phyloP scores from a whole-genome alignment of 2,329 filamentous ascomycete genomes.

The Colletotrichum orchidophilum region DNA sequence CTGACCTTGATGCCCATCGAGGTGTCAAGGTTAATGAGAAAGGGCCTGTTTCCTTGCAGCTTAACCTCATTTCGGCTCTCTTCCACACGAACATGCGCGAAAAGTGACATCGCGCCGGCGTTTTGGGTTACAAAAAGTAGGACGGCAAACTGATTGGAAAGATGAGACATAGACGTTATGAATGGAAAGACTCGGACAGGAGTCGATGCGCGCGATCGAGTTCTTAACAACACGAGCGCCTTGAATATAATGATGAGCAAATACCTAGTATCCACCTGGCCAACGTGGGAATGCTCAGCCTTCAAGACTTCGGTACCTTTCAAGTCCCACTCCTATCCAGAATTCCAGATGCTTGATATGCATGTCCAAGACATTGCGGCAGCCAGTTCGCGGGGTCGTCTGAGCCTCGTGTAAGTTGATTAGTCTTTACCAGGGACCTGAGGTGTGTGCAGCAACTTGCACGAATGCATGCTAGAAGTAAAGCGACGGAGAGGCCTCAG shows the following conservation, averaged over 20 bases:
- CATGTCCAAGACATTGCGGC: constrained; percentile 8
- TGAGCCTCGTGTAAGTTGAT: not conserved
- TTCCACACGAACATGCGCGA: constrained; percentile 10
- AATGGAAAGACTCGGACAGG: constrained; percentile 3
- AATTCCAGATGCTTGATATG: not conserved
- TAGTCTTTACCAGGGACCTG: not conserved
- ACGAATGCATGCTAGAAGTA: not conserved
- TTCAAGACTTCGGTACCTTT: not conserved
- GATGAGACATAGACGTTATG: constrained; percentile 9
- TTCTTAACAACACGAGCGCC: constrained; percentile 2
- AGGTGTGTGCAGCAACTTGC: not conserved
- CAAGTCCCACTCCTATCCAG: not conserved
- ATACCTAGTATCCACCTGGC: not conserved
- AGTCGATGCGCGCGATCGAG: not conserved
- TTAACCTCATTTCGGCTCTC: constrained; percentile 7
- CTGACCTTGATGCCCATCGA: not conserved
- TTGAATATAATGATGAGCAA: not conserved
- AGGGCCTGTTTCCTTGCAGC: not conserved
- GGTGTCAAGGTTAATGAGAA: not conserved
- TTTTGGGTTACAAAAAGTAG: constrained; percentile 25
- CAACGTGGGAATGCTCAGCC: not conserved
- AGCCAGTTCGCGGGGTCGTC: not conserved
- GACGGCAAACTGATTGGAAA: constrained; percentile 25
- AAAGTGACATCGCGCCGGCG: constrained; percentile 18
- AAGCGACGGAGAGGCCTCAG: not conserved